phyloP scores from a whole-genome alignment of 2,329 filamentous ascomycete genomes.

The Claviceps digitariae region DNA sequence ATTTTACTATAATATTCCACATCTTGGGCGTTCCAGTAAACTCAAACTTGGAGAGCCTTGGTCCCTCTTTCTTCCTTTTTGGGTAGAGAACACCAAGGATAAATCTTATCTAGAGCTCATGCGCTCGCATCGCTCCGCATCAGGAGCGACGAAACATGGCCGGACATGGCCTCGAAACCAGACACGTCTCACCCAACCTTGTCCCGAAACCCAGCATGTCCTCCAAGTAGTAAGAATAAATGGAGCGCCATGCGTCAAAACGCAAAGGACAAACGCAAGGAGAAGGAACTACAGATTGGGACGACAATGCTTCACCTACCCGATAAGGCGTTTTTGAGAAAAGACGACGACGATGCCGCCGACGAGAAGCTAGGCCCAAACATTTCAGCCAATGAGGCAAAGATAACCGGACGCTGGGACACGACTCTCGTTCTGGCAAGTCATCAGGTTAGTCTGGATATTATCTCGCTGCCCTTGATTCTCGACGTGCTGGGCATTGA shows the following conservation, averaged over 20 bases:
- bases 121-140: background rate
- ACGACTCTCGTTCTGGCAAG: slow-evolving; percentile 20
- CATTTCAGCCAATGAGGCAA: slow-evolving; percentile 19
- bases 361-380: slow-evolving; percentile 10
- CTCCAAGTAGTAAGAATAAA: background rate
- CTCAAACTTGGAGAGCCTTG: too few species aligned
- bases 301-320: background rate
- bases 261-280: background rate
- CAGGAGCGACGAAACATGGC: background rate
- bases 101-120: too few species aligned
- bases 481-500: slow-evolving; percentile 55
- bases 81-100: too few species aligned
- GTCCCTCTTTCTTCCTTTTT: too few species aligned
- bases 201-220: background rate
- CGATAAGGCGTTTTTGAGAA: background rate
- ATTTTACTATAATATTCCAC: too few species aligned
- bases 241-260: background rate
- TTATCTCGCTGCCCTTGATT: slow-evolving; percentile 58
- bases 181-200: background rate
- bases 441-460: slow-evolving; percentile 24
- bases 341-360: too few species aligned
- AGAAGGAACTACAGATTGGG: background rate
- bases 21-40: too few species aligned
- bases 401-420: slow-evolving; percentile 22
- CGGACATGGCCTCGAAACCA: background rate